Percentiles rank a stretch among this genome's conserved stretches.
Evolutionary conservation across 2,329 filamentous ascomycete species (phyloP).

Genomic region (Sordariomycetes sp.): DNA sequence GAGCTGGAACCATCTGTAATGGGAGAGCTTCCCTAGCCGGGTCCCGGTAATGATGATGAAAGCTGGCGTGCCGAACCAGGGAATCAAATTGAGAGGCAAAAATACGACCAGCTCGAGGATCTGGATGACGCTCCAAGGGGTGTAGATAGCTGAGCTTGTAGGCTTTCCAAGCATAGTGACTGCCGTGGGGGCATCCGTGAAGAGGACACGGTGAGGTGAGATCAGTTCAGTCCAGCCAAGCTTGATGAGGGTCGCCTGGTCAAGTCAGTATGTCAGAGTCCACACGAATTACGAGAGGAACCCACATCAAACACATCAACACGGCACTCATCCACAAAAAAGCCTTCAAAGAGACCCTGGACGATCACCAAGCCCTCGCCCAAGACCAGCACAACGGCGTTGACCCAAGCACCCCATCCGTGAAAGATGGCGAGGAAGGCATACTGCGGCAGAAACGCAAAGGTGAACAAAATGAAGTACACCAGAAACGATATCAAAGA

Average conservation of each 20-base stretch:
- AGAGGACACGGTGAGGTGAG: constrained; percentile 54
- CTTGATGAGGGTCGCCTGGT: constrained; percentile 62
- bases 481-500: constrained; percentile 75
- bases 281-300: background rate
- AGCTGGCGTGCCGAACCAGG: constrained; percentile 70
- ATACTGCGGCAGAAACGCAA: constrained; percentile 81
- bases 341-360: constrained; percentile 62
- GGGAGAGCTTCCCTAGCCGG: constrained; percentile 76
- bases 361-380: constrained; percentile 70
- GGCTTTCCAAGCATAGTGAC: constrained; percentile 78
- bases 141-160: constrained; percentile 66
- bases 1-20: constrained; percentile 85
- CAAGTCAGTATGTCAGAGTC: constrained; percentile 2
- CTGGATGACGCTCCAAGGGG: constrained; percentile 85
- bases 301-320: constrained; percentile 79
- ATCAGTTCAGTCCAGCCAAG: constrained; percentile 63
- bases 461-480: constrained; percentile 78
- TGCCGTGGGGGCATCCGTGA: constrained; percentile 58
- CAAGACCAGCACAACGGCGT: constrained; percentile 78
- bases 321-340: constrained; percentile 70
- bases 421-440: constrained; percentile 88
- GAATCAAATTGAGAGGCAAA: constrained; percentile 80
- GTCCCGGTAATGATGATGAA: constrained; percentile 87
- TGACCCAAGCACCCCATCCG: constrained; percentile 79
- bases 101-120: constrained; percentile 75